These are phyloP conservation scores for Exserohilum rostratum DNA, from an alignment of 2,329 filamentous ascomycete genomes.

Conservation along the genomic window DNA sequence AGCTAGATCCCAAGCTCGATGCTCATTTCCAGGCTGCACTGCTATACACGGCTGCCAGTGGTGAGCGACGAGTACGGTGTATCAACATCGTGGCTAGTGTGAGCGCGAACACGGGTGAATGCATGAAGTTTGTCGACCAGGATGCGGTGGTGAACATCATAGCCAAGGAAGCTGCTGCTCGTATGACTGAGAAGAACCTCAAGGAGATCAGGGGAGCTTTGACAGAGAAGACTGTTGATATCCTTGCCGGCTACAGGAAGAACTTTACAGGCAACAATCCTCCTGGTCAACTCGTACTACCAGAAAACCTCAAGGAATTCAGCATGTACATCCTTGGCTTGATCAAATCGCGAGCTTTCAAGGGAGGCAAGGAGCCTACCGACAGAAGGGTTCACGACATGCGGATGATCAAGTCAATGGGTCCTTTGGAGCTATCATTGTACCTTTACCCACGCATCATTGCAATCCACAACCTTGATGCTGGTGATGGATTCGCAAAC, in stretches of 20 bases:
- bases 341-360: slow-evolving; percentile 90
- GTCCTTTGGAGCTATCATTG: slow-evolving; percentile 80
- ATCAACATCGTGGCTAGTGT: slow-evolving; percentile 93
- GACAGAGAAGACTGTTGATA: slow-evolving; percentile 90
- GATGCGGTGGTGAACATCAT: slow-evolving; percentile 88
- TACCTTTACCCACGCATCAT: slow-evolving; percentile 97
- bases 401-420: slow-evolving; percentile 87
- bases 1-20: slow-evolving; percentile 94
- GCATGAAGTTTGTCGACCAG: slow-evolving; percentile 92
- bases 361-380: slow-evolving; percentile 85
- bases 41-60: slow-evolving; percentile 89
- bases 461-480: slow-evolving; percentile 84
- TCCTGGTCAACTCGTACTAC: slow-evolving; percentile 89
- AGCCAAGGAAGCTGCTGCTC: slow-evolving; percentile 91
- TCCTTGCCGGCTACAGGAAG: slow-evolving; percentile 90
- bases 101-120: slow-evolving; percentile 80
- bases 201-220: slow-evolving; percentile 85
- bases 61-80: slow-evolving; percentile 88
- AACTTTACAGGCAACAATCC: slow-evolving; percentile 87
- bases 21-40: slow-evolving; percentile 96
- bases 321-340: slow-evolving; percentile 94
- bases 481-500: slow-evolving; percentile 91
- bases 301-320: slow-evolving; percentile 94
- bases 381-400: slow-evolving; percentile 91
- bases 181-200: slow-evolving; percentile 74